Base-by-base conservation (phyloP, 2,329 filamentous ascomycete species). In the Curvularia lunata region DNA sequence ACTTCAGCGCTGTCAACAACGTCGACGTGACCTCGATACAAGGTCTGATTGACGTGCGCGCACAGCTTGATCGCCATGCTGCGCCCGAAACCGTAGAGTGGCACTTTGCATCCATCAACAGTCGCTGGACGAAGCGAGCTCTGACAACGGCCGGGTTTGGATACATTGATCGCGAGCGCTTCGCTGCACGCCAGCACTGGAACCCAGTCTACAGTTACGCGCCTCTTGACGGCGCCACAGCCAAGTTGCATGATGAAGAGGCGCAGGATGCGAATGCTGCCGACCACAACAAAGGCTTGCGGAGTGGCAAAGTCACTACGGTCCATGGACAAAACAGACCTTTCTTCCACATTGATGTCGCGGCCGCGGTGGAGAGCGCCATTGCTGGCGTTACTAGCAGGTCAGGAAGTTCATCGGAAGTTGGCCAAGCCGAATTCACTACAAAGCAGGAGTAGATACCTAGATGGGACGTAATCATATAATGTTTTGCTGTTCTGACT, bases 121-220 rank as follows among this genome's bases (percentile, higher is more conserved):
- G 95, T 81, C 86, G 91, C 56, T 97, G 94, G 94, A 94, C 86
- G 23, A 97, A 97, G 81, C 90, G 92, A 30, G 93, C 91, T 4
- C 87, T 98, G 42, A 89, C 89, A 4, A 87, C 91, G 1, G 94
- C 90, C 23, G 94, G 94, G 12, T 98, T 98, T 71, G 94, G 94
- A 1, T 92, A 90, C 54, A 60, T 74, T 8, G 86, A 87, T 0
- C 79, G 83, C 0, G 69, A 80, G 81, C 6, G 79, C 77, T 54
- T 83, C 81, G 57, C 82, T 80, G 50, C 66, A 1, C 76, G 82
- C 6, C 84, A 85, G 66, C 67, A 71, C 28, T 98, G 93, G 94
- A 93, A 91, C 75, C 91, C 92, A n/a, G 92, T 98, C 64, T 98
- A 97, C 82, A 92, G 87, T 71, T 92, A 98, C 21, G 91, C 94